A percentile compares a stretch with the other conserved stretches of the same genome.
These are phyloP conservation scores for Exophiala sideris DNA, from an alignment of 2,329 filamentous ascomycete species.

Conservation along the genomic window DNA sequence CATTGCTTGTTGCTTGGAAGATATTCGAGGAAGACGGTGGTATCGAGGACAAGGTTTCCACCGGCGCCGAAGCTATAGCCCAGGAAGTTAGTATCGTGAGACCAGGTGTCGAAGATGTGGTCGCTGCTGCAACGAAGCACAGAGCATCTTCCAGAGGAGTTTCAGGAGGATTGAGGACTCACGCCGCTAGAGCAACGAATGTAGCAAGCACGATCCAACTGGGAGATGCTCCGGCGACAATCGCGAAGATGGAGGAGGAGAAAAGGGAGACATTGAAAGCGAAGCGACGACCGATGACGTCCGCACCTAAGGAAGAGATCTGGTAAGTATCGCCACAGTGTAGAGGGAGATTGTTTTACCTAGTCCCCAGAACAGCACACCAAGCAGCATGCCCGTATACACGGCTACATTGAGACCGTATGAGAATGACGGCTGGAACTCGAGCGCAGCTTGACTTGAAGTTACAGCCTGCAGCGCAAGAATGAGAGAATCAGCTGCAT, in stretches of 20 bases:
- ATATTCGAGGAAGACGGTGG: slow-evolving; percentile 56
- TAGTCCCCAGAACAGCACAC: slow-evolving; percentile 64
- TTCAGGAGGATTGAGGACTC: background rate
- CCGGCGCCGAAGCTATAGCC: slow-evolving; percentile 33
- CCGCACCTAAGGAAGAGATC: slow-evolving; percentile 42
- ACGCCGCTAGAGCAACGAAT: slow-evolving; percentile 22
- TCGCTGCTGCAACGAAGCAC: background rate
- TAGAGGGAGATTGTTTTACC: slow-evolving; percentile 34
- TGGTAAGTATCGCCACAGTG: background rate
- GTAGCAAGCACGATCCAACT: slow-evolving; percentile 43
- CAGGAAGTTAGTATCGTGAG: background rate
- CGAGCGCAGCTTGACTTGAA: slow-evolving; percentile 22
- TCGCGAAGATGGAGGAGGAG: slow-evolving; percentile 59
- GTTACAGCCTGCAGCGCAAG: slow-evolving; percentile 26
- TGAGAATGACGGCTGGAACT: slow-evolving; percentile 25
- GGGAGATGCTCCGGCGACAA: slow-evolving; percentile 64
- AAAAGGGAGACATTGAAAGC: slow-evolving; percentile 68
- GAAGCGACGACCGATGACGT: slow-evolving; percentile 64
- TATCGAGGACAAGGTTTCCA: slow-evolving; percentile 32
- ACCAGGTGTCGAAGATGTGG: background rate
- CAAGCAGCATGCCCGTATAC: slow-evolving; percentile 42
- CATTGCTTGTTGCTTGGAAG: slow-evolving; percentile 59
- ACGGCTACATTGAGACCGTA: slow-evolving; percentile 37
- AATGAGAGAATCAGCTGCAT: slow-evolving; percentile 39
- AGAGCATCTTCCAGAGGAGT: background rate